Base-by-base conservation (phyloP, 2,329 filamentous ascomycete species). In the Ceratocystis papillata region DNA sequence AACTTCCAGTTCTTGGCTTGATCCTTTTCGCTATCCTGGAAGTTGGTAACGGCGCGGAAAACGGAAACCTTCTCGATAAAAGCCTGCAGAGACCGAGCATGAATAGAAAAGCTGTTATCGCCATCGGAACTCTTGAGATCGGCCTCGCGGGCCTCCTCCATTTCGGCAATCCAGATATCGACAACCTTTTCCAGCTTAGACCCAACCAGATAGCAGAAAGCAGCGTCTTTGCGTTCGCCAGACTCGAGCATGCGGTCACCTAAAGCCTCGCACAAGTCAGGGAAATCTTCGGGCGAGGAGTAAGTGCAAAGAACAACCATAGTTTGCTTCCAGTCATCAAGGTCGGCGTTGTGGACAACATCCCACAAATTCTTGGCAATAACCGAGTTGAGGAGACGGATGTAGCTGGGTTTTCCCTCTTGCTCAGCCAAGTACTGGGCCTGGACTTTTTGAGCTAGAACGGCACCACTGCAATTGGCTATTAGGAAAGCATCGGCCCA, bases 31-130 rank as follows among this genome's bases (percentile, higher is more conserved):
- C 78, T 76, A 73, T 99, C 94, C 71, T 88, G 79, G 79, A 96
- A 99, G 73, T 93, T 91, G 69, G 91, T 92, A 55, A 96, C 92
- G 70, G 94, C 84, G 65, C 94, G 87, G 85, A 99, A 99, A 65
- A 99, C 84, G 0, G 92, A 96, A 60, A 99, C 94, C 80, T 99
- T 99, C 78, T 99, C 94, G 69, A 99, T 96, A 73, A 99, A 93
- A 70, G 89, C 87, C 75, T 97, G 94, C 55, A 99, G 79, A 60
- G 88, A 87, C 69, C 86, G 86, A 65, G 93, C 91, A 72, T 97
- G 94, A 62, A 97, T 86, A 0, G 93, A 96, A 77, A 96, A 99
- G 67, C 85, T 88, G 25, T 89, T 93, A 72, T 91, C 89, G 44
- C 84, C 84, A 28, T 81, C 81, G 22, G 83, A 80, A 69, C 87